Evolutionary conservation across 768 basidiomycete species (phyloP), one percentile per base, ranked within the genome.

Genomic region (Suillus paluster): DNA sequence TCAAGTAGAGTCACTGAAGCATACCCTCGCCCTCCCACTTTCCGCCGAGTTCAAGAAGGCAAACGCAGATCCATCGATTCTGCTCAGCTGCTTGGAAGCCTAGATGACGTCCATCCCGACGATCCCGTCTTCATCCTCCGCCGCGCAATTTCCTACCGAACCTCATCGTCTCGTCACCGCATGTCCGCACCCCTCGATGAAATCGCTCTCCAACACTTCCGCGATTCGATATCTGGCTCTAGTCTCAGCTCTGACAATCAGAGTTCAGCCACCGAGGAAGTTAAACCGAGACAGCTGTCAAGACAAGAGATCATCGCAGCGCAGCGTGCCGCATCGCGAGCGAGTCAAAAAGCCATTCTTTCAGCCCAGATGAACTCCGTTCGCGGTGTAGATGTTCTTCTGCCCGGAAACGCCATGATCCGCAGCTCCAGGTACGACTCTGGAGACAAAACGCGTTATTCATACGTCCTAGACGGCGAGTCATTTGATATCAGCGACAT

Each of bases 401-500:
- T 98, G 2, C 92, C 92, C 2, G 92, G 93, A 6, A 91, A 91
- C 63, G 92, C 87, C 0, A 86, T 92, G 70, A 82, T 99, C 11
- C 89, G 97, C 34, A 95, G 94, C 68, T 88, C 91, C 7, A 82
- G 94, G 8, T 87, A 88, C 64, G 86, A 93, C 23, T 71, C 77
- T 6, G 86, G 83, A 45, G 90, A 93, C 65, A 79, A 81, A 50
- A 90, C 95, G 78, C 89, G 96, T 0, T 99, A 99, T 73, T 97
- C 96, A 42, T 98, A 94, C 72, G 91, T 98, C 45, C 89, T 94
- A 64, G 94, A 95, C 64, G 97, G 95, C 3, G 93, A 93, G 77
- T 91, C 90, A 0, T 91, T 89, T 69, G 97, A 99, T 73, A 94
- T 99, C 72, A 95, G 93, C 68, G 91, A 97, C 64, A 89, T 97